phyloP scores from a whole-genome alignment of 2,329 filamentous ascomycete species.

The Neocucurbitaria cava region DNA sequence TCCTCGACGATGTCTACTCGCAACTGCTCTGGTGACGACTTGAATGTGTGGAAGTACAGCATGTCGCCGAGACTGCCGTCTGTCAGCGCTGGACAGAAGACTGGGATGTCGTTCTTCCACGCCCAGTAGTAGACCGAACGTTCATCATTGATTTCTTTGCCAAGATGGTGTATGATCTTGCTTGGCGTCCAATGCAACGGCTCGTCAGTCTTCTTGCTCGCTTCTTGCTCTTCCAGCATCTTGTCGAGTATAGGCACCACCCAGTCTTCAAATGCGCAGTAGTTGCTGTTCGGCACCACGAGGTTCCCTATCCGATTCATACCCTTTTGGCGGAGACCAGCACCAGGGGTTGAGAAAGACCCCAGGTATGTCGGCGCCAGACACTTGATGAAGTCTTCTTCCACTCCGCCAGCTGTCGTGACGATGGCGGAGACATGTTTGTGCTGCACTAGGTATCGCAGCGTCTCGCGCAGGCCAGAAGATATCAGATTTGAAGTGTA shows the following conservation, averaged over 20 bases:
- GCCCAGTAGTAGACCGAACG: slow-evolving; percentile 96
- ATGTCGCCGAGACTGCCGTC: slow-evolving; percentile 97
- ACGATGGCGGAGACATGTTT: slow-evolving; percentile 92
- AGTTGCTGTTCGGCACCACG: slow-evolving; percentile 94
- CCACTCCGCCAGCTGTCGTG: slow-evolving; percentile 91
- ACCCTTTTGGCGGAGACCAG: slow-evolving; percentile 79
- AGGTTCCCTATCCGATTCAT: slow-evolving; percentile 97
- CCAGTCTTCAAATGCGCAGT: slow-evolving; percentile 98
- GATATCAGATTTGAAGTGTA: slow-evolving; percentile 99
- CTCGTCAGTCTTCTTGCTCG: slow-evolving; percentile 69
- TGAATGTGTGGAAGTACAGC: slow-evolving; percentile 98
- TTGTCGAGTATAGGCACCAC: slow-evolving; percentile 91
- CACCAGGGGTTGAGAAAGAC: slow-evolving; percentile 79
- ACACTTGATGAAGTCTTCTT: slow-evolving; percentile 99
- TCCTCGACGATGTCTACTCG: slow-evolving; percentile 93
- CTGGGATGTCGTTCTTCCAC: slow-evolving; percentile 93
- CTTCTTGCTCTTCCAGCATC: slow-evolving; percentile 94
- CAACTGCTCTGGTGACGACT: slow-evolving; percentile 79
- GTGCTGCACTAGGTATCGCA: slow-evolving; percentile 93
- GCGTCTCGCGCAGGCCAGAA: slow-evolving; percentile 87
- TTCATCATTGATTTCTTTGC: slow-evolving; percentile 93
- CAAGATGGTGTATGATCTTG: slow-evolving; percentile 87
- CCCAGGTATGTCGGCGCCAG: slow-evolving; percentile 93
- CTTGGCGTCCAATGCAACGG: slow-evolving; percentile 91
- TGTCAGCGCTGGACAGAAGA: slow-evolving; percentile 95